Evolutionary conservation across 139 green algal genomes (phyloP), one percentile per base, ranked within the genome.

Genomic region (Ettlia oleoabundans): DNA sequence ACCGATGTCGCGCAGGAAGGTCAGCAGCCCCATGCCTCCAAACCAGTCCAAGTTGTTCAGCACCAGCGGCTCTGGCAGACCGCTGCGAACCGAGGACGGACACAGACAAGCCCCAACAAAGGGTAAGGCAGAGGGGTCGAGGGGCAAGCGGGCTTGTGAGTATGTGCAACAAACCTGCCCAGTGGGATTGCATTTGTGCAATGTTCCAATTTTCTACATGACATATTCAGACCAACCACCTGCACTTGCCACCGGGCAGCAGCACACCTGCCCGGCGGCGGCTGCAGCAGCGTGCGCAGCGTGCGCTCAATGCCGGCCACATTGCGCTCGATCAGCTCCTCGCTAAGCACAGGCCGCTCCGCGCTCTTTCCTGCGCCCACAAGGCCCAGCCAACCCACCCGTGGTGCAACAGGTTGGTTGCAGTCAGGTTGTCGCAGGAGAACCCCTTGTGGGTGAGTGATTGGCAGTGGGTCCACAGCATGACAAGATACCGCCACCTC

Each of bases 41-140:
- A 96, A 96, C 95, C 95, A 98, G 83, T 97, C 94, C 74, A 97
- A 85, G 82, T 98, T 98, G 89, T 98, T 98, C 6, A 98, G 79
- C 55, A 97, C 66, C 42, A 86, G 6, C n/a, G 89, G 88, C 40
- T 70, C 41, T 4, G 71, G 70, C 58, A 69, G 63, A 15, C 55
- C 55, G 53, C 41, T 68, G 73, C 73, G 41, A 47, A 5, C 15
- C 18, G 35, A 26, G n/a, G 70, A 40, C 7, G 41, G 58, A 64
- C n/a, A 28, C 8, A 58, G 40, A 22, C 55, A n/a, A 33, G 37
- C 15, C 33, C 24, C 3, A 26, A 37, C 19, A 40, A 21, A 40
- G 4, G 18, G 7, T 4, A 40, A 18, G 61, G n/a, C n/a, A n/a
- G n/a, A n/a, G n/a, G n/a, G n/a, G n/a, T n/a, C n/a, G n/a, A n/a